Evolutionary conservation across 1,139 yeast genomes (phyloP).

Genomic region (Meyerozyma athensensis): DNA sequence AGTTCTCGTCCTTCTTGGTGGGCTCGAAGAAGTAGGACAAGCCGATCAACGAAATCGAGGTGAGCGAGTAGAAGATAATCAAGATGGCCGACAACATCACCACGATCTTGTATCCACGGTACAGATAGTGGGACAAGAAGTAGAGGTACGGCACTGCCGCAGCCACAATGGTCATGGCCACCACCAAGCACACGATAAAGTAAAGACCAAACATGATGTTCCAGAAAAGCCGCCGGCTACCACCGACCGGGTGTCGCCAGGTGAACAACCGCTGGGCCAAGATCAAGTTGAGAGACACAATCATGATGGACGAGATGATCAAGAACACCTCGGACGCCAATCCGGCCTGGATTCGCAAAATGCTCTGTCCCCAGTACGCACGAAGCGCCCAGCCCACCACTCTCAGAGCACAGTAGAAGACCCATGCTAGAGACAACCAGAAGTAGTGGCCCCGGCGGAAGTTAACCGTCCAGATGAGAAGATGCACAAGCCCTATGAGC

Average conservation of each 20-base stretch:
- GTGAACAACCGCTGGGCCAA: slow-evolving; percentile 76
- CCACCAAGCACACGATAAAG: slow-evolving; percentile 50
- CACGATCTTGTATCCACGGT: slow-evolving; percentile 50
- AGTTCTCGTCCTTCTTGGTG: slow-evolving; percentile 47
- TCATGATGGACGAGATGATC: slow-evolving; percentile 51
- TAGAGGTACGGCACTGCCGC: slow-evolving; percentile 61
- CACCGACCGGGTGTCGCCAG: slow-evolving; percentile 80
- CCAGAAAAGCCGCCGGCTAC: slow-evolving; percentile 55
- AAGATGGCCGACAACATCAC: slow-evolving; percentile 55
- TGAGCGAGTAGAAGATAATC: slow-evolving; percentile 53
- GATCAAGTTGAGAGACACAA: slow-evolving; percentile 57
- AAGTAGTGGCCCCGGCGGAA: slow-evolving; percentile 60
- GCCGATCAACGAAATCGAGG: slow-evolving; percentile 47
- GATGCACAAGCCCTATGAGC: slow-evolving; percentile 45
- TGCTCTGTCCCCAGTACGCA: slow-evolving; percentile 52
- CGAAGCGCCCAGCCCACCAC: slow-evolving; percentile 59
- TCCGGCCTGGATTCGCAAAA: slow-evolving; percentile 45
- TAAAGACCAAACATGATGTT: slow-evolving; percentile 48
- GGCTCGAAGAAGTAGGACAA: slow-evolving; percentile 56
- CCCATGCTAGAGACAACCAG: slow-evolving; percentile 52
- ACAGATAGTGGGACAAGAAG: slow-evolving; percentile 44
- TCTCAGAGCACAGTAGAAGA: slow-evolving; percentile 48
- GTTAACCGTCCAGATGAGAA: slow-evolving; percentile 48
- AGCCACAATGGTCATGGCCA: slow-evolving; percentile 65
- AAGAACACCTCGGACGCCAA: slow-evolving; percentile 57